These are phyloP conservation scores for Colletotrichum liriopes DNA, from an alignment of 2,329 filamentous ascomycete species.

Conservation along the genomic window DNA sequence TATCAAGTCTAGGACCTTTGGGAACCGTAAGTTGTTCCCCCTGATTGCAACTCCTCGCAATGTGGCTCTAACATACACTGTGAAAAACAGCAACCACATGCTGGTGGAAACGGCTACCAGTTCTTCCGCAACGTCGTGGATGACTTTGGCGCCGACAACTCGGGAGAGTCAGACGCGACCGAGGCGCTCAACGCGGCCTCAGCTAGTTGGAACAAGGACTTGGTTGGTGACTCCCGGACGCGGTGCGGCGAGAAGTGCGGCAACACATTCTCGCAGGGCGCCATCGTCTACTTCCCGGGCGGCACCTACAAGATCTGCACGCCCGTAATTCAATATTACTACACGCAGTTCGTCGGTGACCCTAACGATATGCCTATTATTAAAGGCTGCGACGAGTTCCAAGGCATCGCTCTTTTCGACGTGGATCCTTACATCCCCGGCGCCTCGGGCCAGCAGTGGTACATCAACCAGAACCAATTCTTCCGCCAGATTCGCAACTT, in stretches of 20 bases:
- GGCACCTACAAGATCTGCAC: constrained; percentile 76
- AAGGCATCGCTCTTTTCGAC: constrained; percentile 81
- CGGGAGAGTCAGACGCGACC: constrained; percentile 73
- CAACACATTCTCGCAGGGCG: constrained; percentile 75
- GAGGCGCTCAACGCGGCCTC: constrained; percentile 74
- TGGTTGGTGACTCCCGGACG: constrained; percentile 57
- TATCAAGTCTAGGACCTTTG: background rate
- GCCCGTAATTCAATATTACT: constrained; percentile 78
- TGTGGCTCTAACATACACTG: no score
- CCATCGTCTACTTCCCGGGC: constrained; percentile 79
- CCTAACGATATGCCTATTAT: constrained; percentile 72
- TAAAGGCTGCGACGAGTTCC: constrained; percentile 58
- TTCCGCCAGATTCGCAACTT: constrained; percentile 70
- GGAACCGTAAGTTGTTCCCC: background rate
- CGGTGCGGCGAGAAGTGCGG: constrained; percentile 78
- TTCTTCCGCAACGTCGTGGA: constrained; percentile 67
- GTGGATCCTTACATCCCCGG: constrained; percentile 70
- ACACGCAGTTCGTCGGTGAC: constrained; percentile 81
- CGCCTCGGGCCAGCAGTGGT: constrained; percentile 70
- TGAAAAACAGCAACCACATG: background rate
- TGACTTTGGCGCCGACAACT: constrained; percentile 68
- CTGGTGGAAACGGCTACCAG: constrained; percentile 61
- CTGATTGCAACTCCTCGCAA: background rate
- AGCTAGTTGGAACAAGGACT: constrained; percentile 56
- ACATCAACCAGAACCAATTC: constrained; percentile 71